Evolutionary conservation across 805 yeast genomes (phyloP).

Genomic region (Scheffersomyces coipomensis): DNA sequence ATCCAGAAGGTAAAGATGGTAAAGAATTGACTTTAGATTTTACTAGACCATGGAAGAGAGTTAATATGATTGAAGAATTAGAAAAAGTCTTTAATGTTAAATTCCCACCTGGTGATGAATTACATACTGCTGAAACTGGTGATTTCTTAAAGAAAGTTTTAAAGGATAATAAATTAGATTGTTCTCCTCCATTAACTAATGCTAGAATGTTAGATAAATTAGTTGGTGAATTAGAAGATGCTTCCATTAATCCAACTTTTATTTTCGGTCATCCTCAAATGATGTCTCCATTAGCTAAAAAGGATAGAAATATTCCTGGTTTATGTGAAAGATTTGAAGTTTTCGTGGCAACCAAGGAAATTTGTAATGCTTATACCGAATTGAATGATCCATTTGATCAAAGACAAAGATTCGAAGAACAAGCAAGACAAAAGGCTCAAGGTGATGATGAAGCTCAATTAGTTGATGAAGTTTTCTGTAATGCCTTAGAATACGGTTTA

Average conservation of each 20-base stretch:
- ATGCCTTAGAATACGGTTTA: conserved; percentile 95
- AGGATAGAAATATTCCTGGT: conserved; percentile 89
- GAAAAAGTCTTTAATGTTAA: conserved; percentile 82
- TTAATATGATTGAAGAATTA: conserved; percentile 94
- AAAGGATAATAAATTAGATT: conserved; percentile 77
- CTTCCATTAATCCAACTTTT: conserved; percentile 94
- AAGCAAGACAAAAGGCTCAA: conserved; percentile 96
- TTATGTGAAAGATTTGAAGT: conserved; percentile 98
- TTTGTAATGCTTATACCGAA: conserved; percentile 97
- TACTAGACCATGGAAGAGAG: conserved; percentile 97
- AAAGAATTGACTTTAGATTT: conserved; percentile 79
- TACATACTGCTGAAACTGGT: conserved; percentile 93
- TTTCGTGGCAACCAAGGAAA: conserved; percentile 97
- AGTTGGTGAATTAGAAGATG: conserved; percentile 94
- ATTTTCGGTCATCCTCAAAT: conserved; percentile 98
- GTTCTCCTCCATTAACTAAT: conserved; percentile 91
- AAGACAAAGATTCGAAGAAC: conserved; percentile 96
- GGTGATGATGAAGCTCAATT: conserved; percentile 99
- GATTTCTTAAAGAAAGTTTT: conserved; percentile 80
- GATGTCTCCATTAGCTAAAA: conserved; percentile 99
- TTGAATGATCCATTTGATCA: conserved; percentile 99
- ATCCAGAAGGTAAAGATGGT: conserved; percentile 92
- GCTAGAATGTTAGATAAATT: conserved; percentile 98
- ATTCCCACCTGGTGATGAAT: conserved; percentile 94
- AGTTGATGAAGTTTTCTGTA: conserved; percentile 95